Evolutionary conservation across 768 basidiomycete genomes (phyloP), one percentile per base, ranked within the genome.

Genomic region (Rhodosporidiobolus odoratus): DNA sequence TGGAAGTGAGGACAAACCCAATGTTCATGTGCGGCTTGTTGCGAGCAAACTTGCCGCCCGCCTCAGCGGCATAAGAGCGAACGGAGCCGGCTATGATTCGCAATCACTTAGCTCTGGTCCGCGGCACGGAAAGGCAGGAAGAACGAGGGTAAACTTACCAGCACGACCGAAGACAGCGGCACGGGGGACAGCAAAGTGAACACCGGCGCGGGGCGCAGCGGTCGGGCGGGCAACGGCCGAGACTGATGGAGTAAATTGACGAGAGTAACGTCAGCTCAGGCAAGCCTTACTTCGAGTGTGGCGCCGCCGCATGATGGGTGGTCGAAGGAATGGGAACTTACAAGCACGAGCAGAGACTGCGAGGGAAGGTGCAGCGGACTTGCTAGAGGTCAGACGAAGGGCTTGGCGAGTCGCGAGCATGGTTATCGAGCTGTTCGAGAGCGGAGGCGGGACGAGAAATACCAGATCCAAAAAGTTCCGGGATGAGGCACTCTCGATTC

Each of bases 21-120:
- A 95, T 90, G 84, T 95, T 95, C 89, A 95, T 88, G 79, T 94
- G 92, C 63, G 77, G 77, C 38, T 69, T 68, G 37, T 71, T 63
- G 52, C 77, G 72, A 47, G 45, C 41, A 65, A 76, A 78, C 71
- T 78, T 78, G 65, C 68, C 69, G 40, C 73, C 69, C 12, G 76
- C 66, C 66, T 78, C 77, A 32, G 76, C 61, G 5, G 77, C 77
- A 52, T 78, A 78, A 63, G 32, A 27, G 47, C 69, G 63, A 61
- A 72, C 71, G 45, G 56, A 58, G 25, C 61, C 62, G 60, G 66
- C 68, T 67, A 37, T 15, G 12, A 15, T 21, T 19, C 6, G 37
- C 27, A 38, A 30, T 5, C 52, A 50, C 23, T 10, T 23, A 7
- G 25, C 5, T n/a, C 23, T 12, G 5, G 25, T 53, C 34, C 60